A percentile compares a stretch with the other conserved stretches of the same genome.
Evolutionary conservation across 2,329 filamentous ascomycete genomes (phyloP).

Genomic region (Aspergillus quadrilineatus): DNA sequence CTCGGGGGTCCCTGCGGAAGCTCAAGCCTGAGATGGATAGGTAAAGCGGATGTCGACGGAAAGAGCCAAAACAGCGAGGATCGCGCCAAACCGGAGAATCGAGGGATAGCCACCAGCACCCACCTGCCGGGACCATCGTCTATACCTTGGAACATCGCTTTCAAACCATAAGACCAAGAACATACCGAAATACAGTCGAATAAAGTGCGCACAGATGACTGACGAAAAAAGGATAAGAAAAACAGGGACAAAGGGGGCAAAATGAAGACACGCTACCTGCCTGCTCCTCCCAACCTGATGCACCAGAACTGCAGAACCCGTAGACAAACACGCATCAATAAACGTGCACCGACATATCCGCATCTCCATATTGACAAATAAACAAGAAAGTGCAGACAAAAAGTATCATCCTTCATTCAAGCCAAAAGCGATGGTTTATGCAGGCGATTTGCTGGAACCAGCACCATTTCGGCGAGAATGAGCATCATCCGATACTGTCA

Average conservation of each 20-base stretch:
- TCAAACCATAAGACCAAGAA: slow-evolving; percentile 25
- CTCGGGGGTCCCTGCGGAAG: background rate
- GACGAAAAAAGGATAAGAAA: slow-evolving; percentile 21
- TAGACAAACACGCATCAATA: slow-evolving; percentile 45
- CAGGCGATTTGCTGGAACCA: slow-evolving; percentile 48
- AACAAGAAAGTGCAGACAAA: slow-evolving; percentile 18
- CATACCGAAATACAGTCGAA: slow-evolving; percentile 28
- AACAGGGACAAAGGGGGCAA: slow-evolving; percentile 27
- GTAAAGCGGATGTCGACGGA: slow-evolving; percentile 18
- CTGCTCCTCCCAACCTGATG: slow-evolving; percentile 46
- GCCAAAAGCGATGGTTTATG: slow-evolving; percentile 26
- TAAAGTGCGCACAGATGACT: slow-evolving; percentile 22
- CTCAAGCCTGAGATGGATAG: slow-evolving; percentile 13
- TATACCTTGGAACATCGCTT: slow-evolving; percentile 29
- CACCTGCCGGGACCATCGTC: slow-evolving; percentile 21
- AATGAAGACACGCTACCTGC: slow-evolving; percentile 44
- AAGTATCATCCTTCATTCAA: slow-evolving; percentile 8
- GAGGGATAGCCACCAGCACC: slow-evolving; percentile 21
- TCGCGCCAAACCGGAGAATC: slow-evolving; percentile 16
- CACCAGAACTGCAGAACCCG: slow-evolving; percentile 44
- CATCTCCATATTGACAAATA: slow-evolving; percentile 39
- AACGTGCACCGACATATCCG: slow-evolving; percentile 40
- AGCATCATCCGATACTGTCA: slow-evolving; percentile 54
- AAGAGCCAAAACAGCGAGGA: slow-evolving; percentile 13
- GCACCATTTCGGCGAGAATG: slow-evolving; percentile 48